Conservation (phyloP, 208 protist species). For the Acanthamoeba polyphaga region DNA sequence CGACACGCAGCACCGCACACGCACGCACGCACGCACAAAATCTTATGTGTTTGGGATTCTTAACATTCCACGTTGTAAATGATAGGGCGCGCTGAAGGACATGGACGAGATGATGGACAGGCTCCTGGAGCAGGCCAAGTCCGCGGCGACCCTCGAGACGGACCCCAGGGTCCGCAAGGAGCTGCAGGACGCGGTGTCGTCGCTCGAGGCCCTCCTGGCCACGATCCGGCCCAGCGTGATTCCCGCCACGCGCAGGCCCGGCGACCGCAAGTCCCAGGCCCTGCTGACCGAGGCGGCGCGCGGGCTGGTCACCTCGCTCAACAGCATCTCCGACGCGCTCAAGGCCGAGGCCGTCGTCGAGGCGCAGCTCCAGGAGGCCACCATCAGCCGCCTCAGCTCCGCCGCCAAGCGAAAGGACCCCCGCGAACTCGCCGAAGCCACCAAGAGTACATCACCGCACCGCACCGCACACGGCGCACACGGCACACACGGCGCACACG, state of each 20-base stretch:
- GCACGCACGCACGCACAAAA: background rate
- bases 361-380: slow-evolving; percentile 1
- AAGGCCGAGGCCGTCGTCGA: slow-evolving; percentile 57
- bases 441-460: slow-evolving; percentile 2
- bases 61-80: too few species aligned
- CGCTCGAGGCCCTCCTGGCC: background rate
- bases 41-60: too few species aligned
- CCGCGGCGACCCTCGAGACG: background rate
- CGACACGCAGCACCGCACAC: background rate
- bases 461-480: background rate
- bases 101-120: background rate
- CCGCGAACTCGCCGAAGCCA: slow-evolving; percentile 50
- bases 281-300: background rate
- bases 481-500: too few species aligned
- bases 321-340: background rate
- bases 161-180: background rate
- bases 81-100: background rate
- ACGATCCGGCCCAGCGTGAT: background rate
- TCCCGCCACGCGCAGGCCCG: background rate
- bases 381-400: background rate
- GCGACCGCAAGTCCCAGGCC: slow-evolving; percentile 5
- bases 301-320: background rate
- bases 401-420: slow-evolving; percentile 37
- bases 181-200: slow-evolving; percentile 1
- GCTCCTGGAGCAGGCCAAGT: background rate